Conservation (phyloP, 2,329 filamentous ascomycete genomes). For the Penicillium olsonii region DNA sequence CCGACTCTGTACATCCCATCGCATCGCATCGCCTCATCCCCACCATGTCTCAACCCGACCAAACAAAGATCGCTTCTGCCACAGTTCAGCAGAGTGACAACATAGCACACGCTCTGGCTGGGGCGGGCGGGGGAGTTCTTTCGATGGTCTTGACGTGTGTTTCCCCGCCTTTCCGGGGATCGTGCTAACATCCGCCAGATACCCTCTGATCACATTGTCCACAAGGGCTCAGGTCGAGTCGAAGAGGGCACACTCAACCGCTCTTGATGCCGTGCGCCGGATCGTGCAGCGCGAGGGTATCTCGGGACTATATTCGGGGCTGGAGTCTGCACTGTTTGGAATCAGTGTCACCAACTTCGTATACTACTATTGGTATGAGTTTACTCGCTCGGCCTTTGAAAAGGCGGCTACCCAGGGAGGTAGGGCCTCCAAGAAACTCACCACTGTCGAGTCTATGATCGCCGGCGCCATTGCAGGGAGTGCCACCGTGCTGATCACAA, state of each 20-base stretch:
- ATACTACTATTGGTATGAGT: slow-evolving; percentile 99
- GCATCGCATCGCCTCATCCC: slow-evolving; percentile 4
- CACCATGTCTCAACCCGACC: slow-evolving; percentile 43
- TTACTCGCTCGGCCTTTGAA: slow-evolving; percentile 83
- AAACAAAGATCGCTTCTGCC: slow-evolving; percentile 55
- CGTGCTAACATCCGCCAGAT: slow-evolving; percentile 54
- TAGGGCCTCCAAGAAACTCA: slow-evolving; percentile 76
- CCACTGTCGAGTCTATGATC: slow-evolving; percentile 90
- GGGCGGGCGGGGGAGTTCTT: slow-evolving; percentile 87
- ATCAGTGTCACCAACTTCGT: slow-evolving; percentile 99
- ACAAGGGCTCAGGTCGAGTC: slow-evolving; percentile 98
- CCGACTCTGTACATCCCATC: neutral
- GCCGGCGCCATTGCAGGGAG: slow-evolving; percentile 91
- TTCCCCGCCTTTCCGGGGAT: slow-evolving; percentile 6
- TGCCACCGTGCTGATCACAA: slow-evolving; percentile 92
- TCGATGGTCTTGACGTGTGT: slow-evolving; percentile 91
- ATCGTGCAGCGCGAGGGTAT: slow-evolving; percentile 93
- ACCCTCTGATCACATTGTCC: slow-evolving; percentile 95
- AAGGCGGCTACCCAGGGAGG: slow-evolving; percentile 71
- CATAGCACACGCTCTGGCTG: slow-evolving; percentile 90
- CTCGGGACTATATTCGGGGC: slow-evolving; percentile 83
- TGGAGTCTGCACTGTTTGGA: slow-evolving; percentile 92
- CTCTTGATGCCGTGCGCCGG: slow-evolving; percentile 76
- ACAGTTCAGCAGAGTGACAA: slow-evolving; percentile 88
- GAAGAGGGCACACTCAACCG: slow-evolving; percentile 82